phyloP scores from a whole-genome alignment of 2,329 filamentous ascomycete genomes.

The Elsinoe arachidis region DNA sequence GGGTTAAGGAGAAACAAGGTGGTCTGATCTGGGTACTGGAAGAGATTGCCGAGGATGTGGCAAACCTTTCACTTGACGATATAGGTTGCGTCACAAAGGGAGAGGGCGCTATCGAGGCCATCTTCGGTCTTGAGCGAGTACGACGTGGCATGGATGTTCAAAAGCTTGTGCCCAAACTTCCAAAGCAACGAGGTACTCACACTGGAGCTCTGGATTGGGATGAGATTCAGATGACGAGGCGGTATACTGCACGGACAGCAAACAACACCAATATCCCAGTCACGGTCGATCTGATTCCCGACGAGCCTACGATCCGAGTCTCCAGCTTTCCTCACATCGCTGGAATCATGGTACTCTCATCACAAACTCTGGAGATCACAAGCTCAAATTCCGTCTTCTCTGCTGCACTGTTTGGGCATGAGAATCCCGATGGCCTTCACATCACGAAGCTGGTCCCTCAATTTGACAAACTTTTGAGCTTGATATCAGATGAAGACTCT shows the following conservation, averaged over 20 bases:
- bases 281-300: slow-evolving; percentile 64
- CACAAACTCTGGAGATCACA: slow-evolving; percentile 66
- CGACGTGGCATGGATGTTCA: slow-evolving; percentile 64
- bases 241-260: slow-evolving; percentile 76
- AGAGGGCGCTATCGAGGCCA: slow-evolving; percentile 67
- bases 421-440: slow-evolving; percentile 68
- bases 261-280: slow-evolving; percentile 76
- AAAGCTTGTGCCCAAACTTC: slow-evolving; percentile 71
- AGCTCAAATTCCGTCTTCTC: slow-evolving; percentile 95
- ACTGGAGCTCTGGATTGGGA: slow-evolving; percentile 71
- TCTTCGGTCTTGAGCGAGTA: slow-evolving; percentile 70
- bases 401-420: slow-evolving; percentile 81
- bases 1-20: slow-evolving; percentile 95
- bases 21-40: slow-evolving; percentile 96
- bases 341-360: slow-evolving; percentile 87
- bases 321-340: slow-evolving; percentile 97
- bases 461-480: slow-evolving; percentile 73
- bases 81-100: slow-evolving; percentile 63
- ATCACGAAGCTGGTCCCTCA: slow-evolving; percentile 76
- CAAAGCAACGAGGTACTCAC: slow-evolving; percentile 63
- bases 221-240: slow-evolving; percentile 60
- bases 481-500: slow-evolving; percentile 79
- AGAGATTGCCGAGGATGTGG: slow-evolving; percentile 92
- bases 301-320: slow-evolving; percentile 64
- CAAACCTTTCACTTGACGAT: slow-evolving; percentile 65